Conservation (phyloP, 352 stramenopile genomes). For the Globisporangium takayamanum region DNA sequence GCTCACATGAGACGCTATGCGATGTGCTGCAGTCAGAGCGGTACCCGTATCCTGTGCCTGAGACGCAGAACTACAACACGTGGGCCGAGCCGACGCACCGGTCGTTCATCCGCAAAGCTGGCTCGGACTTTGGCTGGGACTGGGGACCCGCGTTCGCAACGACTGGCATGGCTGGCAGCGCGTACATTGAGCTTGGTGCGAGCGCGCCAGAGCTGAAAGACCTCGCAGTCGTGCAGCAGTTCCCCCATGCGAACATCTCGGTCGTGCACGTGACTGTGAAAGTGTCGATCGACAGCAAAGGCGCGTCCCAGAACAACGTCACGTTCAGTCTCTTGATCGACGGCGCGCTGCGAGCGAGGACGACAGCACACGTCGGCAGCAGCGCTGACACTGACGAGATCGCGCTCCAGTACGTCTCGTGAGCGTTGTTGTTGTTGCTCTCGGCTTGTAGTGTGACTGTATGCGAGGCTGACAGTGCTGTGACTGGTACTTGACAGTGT, state of each 20-base stretch:
- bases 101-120: constrained; percentile 79
- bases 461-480: background rate
- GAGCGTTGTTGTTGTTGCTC: too few species aligned
- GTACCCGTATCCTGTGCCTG: constrained; percentile 77
- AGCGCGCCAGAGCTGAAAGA: constrained; percentile 19
- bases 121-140: constrained; percentile 85
- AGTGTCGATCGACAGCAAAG: constrained; percentile 25
- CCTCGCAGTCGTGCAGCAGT: constrained; percentile 39
- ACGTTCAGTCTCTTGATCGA: constrained; percentile 49
- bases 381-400: constrained; percentile 17
- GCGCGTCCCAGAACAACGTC: constrained; percentile 24
- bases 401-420: constrained; percentile 27
- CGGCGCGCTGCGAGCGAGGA: constrained; percentile 18
- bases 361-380: constrained; percentile 11
- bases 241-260: constrained; percentile 28
- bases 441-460: background rate
- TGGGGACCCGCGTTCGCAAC: constrained; percentile 75
- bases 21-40: constrained; percentile 23
- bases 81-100: constrained; percentile 76
- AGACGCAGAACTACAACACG: constrained; percentile 68
- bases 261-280: constrained; percentile 33
- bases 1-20: too few species aligned
- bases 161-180: constrained; percentile 50
- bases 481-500: constrained; percentile 18
- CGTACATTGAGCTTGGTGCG: constrained; percentile 32